A percentile compares a stretch with the other conserved stretches of the same genome.
phyloP scores from a whole-genome alignment of 2,329 filamentous ascomycete genomes.

The Colletotrichum sp. region DNA sequence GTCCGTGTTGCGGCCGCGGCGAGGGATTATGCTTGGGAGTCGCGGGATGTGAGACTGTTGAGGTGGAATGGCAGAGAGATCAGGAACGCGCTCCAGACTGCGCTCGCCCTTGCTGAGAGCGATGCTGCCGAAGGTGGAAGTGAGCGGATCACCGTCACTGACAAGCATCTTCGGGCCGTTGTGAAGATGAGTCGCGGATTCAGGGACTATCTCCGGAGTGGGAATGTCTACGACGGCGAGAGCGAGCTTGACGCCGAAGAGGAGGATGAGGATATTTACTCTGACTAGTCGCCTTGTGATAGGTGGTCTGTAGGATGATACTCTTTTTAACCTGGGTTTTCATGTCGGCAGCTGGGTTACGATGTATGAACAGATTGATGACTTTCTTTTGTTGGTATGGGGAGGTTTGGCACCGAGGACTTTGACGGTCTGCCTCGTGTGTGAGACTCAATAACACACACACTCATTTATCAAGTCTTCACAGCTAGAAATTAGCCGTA shows the following conservation, averaged over 20 bases:
- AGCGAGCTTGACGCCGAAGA: slow-evolving; percentile 12
- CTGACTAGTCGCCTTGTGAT: background rate
- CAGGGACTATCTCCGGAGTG: slow-evolving; percentile 31
- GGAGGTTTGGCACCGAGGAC: background rate
- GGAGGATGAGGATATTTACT: slow-evolving; percentile 14
- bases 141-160: slow-evolving; percentile 21
- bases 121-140: slow-evolving; percentile 21
- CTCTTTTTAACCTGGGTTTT: background rate
- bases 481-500: background rate
- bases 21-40: slow-evolving; percentile 26
- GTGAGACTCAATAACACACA: background rate
- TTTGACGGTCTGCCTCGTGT: background rate
- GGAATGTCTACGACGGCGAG: slow-evolving; percentile 10
- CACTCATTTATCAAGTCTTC: background rate
- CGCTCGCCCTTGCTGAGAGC: slow-evolving; percentile 33
- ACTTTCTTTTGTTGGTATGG: background rate
- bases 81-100: slow-evolving; percentile 41
- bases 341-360: background rate
- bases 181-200: slow-evolving; percentile 27
- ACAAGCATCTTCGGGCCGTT: slow-evolving; percentile 26
- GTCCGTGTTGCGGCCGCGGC: slow-evolving; percentile 26
- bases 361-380: background rate
- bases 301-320: background rate
- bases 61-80: slow-evolving; percentile 31
- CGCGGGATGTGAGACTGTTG: slow-evolving; percentile 20